Base-by-base conservation (phyloP, 805 yeast species). In the Scheffersomyces amazonensis region DNA sequence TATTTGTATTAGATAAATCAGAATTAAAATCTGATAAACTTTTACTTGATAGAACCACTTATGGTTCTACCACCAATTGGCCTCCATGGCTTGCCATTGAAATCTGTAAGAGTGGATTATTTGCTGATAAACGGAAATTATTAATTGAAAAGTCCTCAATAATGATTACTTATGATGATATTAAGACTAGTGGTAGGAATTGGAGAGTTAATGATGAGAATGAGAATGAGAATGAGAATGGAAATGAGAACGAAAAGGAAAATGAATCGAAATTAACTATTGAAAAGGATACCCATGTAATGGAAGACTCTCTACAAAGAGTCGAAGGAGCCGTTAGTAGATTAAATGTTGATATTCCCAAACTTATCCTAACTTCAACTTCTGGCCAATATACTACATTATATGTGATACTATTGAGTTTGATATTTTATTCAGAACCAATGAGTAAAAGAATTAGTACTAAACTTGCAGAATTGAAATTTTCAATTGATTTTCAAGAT, bases 31-130 rank as follows among this genome's bases (percentile, higher is more conserved):
- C 30, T 13, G 30, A 27, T 6, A 27, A 17, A 17, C 30, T 27
- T 10, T n/a, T 27, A 27, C 17, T 27, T 8, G 61, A 71, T 4
- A 60, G 64, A 10, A 59, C 62, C 10, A 64, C 75, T 2, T 89
- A 87, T 60, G 93, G 96, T 1, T 75, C 85, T 2, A 58, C 52
- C 7, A 32, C 43, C 10, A 64, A 65, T 15, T 90, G 96, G 97
- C 96, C 96, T 2, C 95, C 96, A 0, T 90, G 96, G 88, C 58
- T 89, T 23, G 88, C 90, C 1, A 56, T 78, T 34, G 95, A 87
- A 50, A 66, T 81, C 16, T 78, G 86, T 44, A 55, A 52, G 36
- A 53, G 54, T 21, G 67, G 72, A 0, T 50, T 71, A 2, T 60
- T 78, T 42, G 69, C 71, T 2, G 67, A 64, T 2, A 52, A 62